Percentiles rank a stretch among this genome's conserved stretches.
Evolutionary conservation across 306 rosid genomes (phyloP).

Genomic region (Inga laurina): DNA sequence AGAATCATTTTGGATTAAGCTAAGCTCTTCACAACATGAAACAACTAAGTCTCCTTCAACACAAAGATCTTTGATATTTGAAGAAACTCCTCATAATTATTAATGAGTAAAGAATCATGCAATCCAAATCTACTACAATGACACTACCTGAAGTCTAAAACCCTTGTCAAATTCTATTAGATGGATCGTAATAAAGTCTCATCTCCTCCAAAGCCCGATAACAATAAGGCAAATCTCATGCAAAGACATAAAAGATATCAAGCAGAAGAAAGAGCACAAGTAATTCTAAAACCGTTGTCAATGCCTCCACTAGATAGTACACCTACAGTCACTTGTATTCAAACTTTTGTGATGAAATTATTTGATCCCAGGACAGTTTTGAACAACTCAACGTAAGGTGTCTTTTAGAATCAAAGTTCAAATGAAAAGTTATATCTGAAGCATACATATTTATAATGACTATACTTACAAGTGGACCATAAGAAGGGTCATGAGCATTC

Average conservation of each 20-base stretch:
- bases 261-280: too few relatives aligned
- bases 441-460: background rate
- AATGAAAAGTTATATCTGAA: background rate
- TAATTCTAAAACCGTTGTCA: too few relatives aligned
- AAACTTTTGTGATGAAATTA: background rate
- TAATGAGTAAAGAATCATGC: background rate
- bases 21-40: too few relatives aligned
- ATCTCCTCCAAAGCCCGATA: slow-evolving; percentile 75
- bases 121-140: background rate
- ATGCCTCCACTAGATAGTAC: background rate
- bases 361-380: background rate
- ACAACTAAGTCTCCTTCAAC: background rate
- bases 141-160: background rate
- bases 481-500: slow-evolving; percentile 66
- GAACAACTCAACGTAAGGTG: background rate
- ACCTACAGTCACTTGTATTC: background rate
- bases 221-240: slow-evolving; percentile 37
- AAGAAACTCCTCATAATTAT: background rate
- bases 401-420: background rate
- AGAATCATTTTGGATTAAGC: too few relatives aligned
- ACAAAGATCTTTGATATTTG: background rate
- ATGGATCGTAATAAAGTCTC: slow-evolving; percentile 43
- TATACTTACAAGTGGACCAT: slow-evolving; percentile 95
- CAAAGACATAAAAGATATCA: background rate
- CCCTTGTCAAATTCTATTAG: slow-evolving; percentile 14